Conservation (phyloP, 148 eudicot species). For the Rhododendron griersonianum region DNA sequence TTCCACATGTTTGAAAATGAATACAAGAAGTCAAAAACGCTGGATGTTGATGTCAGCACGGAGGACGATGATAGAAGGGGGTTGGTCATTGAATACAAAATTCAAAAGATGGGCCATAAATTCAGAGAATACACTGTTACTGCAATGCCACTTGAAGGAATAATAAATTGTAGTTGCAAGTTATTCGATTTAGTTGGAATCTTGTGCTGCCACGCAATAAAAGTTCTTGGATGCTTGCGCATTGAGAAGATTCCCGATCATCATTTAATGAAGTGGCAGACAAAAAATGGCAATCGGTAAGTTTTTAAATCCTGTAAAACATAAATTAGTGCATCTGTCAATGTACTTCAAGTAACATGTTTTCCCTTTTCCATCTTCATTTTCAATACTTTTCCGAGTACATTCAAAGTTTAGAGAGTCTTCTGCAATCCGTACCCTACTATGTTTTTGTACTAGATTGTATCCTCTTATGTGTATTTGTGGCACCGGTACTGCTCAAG, state of each 20-base stretch:
- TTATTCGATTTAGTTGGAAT: neutral
- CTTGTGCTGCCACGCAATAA: neutral
- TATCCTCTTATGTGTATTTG: too few species aligned
- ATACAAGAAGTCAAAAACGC: neutral
- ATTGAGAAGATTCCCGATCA: neutral
- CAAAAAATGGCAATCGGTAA: neutral
- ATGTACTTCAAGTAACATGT: too few species aligned
- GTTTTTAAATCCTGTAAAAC: too few species aligned
- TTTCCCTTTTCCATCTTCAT: too few species aligned
- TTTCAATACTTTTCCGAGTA: too few species aligned
- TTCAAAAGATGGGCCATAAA: neutral
- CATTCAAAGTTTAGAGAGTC: too few species aligned
- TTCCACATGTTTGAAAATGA: neutral
- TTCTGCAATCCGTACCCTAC: too few species aligned
- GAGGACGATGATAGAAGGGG: neutral
- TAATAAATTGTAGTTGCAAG: conserved; percentile 1
- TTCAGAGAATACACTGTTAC: neutral
- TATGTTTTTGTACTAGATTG: too few species aligned
- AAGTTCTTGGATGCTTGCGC: neutral
- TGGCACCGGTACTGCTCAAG: too few species aligned
- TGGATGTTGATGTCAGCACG: neutral
- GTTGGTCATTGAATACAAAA: neutral
- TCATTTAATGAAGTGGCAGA: neutral
- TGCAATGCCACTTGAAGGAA: neutral
- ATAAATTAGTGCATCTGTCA: too few species aligned